These are phyloP conservation scores for Alternaria arborescens DNA, from an alignment of 2,329 filamentous ascomycete genomes.

Conservation along the genomic window DNA sequence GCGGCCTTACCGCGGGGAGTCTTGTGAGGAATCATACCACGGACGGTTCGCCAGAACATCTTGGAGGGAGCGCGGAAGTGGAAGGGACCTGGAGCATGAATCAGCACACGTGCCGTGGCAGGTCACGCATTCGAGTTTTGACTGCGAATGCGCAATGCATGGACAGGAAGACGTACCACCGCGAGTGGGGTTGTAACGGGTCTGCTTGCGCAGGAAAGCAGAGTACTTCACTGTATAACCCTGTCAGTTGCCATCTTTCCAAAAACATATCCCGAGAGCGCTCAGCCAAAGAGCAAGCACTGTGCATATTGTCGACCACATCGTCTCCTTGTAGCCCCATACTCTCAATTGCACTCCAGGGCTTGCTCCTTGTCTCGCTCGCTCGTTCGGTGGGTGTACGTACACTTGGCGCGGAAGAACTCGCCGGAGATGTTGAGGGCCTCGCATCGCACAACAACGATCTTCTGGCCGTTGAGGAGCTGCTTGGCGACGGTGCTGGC, in stretches of 20 bases:
- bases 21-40: constrained; percentile 99
- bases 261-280: constrained; percentile 8
- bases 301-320: constrained; percentile 6
- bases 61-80: constrained; percentile 99
- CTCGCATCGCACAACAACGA: constrained; percentile 98
- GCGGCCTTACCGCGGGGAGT: constrained; percentile 96
- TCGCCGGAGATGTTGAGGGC: constrained; percentile 99
- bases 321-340: background rate
- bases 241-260: constrained; percentile 40
- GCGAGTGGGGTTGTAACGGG: constrained; percentile 98
- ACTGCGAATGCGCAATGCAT: background rate
- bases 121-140: background rate
- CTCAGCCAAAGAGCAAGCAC: constrained; percentile 22
- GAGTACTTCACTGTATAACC: constrained; percentile 93
- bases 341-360: constrained; percentile 20
- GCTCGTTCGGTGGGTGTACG: constrained; percentile 60
- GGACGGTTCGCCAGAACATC: constrained; percentile 99
- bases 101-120: constrained; percentile 22
- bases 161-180: constrained; percentile 73
- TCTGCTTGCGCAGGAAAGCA: constrained; percentile 99
- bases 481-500: constrained; percentile 99
- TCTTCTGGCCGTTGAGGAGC: constrained; percentile 98
- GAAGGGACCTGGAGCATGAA: constrained; percentile 79
- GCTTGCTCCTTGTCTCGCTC: constrained; percentile 25
- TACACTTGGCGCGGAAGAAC: constrained; percentile 99